phyloP scores from a whole-genome alignment of 371 early-diverging fungal species.

The Apophysomyces trapeziformis region DNA sequence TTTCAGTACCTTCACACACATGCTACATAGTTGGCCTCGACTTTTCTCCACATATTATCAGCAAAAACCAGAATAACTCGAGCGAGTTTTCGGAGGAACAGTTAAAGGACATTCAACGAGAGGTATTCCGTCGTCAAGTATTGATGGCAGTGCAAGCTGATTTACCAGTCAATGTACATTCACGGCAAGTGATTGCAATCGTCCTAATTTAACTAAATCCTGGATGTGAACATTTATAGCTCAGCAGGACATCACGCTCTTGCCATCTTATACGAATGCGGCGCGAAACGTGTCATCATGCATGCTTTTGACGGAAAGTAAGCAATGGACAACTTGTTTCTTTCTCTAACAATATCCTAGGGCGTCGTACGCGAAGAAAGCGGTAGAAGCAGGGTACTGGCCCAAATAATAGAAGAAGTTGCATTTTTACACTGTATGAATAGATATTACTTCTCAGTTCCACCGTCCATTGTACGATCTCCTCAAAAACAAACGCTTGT shows the following conservation, averaged over 20 bases:
- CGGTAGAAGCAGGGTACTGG: constrained; percentile 42
- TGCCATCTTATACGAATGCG: constrained; percentile 52
- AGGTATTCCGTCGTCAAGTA: constrained; percentile 60
- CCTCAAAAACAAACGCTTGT: constrained; percentile 56
- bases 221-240: constrained; percentile 14
- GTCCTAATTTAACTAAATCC: not conserved
- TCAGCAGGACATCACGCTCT: constrained; percentile 75
- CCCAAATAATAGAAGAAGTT: not conserved
- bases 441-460: constrained; percentile 60
- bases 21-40: constrained; percentile 61
- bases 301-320: constrained; percentile 77
- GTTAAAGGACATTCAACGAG: constrained; percentile 55
- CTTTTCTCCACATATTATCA: constrained; percentile 66
- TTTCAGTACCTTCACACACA: not conserved
- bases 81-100: constrained; percentile 37
- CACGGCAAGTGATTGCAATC: constrained; percentile 34
- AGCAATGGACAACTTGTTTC: not conserved
- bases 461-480: constrained; percentile 59
- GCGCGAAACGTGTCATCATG: constrained; percentile 56
- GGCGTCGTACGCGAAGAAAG: constrained; percentile 51
- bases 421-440: not conserved
- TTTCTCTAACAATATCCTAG: constrained; percentile 9
- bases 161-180: constrained; percentile 73
- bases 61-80: constrained; percentile 26
- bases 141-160: constrained; percentile 51